Conservation (phyloP, 2,329 filamentous ascomycete species). For the Domatiomyces catenatus region DNA sequence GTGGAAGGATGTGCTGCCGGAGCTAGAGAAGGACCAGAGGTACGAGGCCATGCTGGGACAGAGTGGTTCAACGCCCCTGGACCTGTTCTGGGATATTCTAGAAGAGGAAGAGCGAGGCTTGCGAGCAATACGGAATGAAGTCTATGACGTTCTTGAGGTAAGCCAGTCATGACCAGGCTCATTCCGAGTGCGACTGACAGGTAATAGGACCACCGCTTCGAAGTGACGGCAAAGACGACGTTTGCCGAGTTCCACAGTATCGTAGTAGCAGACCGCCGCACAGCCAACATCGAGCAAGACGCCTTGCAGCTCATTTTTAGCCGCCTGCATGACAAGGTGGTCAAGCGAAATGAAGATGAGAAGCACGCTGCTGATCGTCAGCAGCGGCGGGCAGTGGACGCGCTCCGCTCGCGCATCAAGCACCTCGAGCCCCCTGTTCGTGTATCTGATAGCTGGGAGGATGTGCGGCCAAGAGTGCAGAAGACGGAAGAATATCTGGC, state of each 20-base stretch:
- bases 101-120: constrained; percentile 88
- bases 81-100: constrained; percentile 89
- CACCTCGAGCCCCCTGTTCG: constrained; percentile 73
- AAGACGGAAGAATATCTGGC: constrained; percentile 73
- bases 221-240: constrained; percentile 71
- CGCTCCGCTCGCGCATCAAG: constrained; percentile 72
- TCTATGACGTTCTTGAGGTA: constrained; percentile 78
- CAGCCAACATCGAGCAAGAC: constrained; percentile 71
- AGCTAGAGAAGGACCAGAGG: constrained; percentile 65
- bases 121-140: constrained; percentile 63
- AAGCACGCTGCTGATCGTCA: constrained; percentile 67
- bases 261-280: constrained; percentile 74
- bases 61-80: constrained; percentile 67
- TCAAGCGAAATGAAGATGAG: constrained; percentile 70
- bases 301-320: constrained; percentile 70
- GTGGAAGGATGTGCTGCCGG: constrained; percentile 66
- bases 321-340: constrained; percentile 72
- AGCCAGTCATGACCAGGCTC: constrained; percentile 23
- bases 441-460: constrained; percentile 71
- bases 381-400: constrained; percentile 70
- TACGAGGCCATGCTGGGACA: constrained; percentile 75
- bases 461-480: constrained; percentile 63
- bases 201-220: constrained; percentile 69
- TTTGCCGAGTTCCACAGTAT: constrained; percentile 75
- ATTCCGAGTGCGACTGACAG: constrained; percentile 24